A percentile compares a stretch with the other conserved stretches of the same genome.
Conservation (phyloP, 352 stramenopile genomes). For the Phytophthora syringae region DNA sequence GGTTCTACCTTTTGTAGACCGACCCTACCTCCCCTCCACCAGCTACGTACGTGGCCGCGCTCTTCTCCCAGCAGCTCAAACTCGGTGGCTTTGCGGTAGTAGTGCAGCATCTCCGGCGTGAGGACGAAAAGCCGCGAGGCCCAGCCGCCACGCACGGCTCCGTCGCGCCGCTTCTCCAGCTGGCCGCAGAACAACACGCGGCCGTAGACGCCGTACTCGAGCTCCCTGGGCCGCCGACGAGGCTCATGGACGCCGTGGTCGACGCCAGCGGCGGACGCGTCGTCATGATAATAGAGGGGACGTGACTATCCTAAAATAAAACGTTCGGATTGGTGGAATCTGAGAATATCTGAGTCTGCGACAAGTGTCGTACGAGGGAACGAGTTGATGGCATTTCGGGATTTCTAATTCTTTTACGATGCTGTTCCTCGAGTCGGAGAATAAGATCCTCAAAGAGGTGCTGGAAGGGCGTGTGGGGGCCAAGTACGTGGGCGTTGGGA, state of each 20-base stretch:
- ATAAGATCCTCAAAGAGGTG: constrained; percentile 91
- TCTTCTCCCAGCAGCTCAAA: constrained; percentile 83
- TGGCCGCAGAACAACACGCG: constrained; percentile 79
- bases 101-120: constrained; percentile 78
- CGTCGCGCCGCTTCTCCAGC: constrained; percentile 80
- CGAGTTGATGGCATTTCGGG: constrained; percentile 33
- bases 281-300: constrained; percentile 23
- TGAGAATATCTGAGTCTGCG: constrained; percentile 22
- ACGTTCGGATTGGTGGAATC: too few relatives aligned
- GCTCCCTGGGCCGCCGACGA: constrained; percentile 12
- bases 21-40: too few relatives aligned
- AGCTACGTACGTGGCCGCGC: constrained; percentile 58
- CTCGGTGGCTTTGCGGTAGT: constrained; percentile 80
- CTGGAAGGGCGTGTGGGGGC: constrained; percentile 71
- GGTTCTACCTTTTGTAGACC: neutral
- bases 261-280: constrained; percentile 34
- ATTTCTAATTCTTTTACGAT: constrained; percentile 44
- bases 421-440: constrained; percentile 87
- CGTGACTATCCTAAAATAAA: too few relatives aligned
- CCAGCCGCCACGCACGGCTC: constrained; percentile 75
- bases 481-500: constrained; percentile 48
- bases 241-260: constrained; percentile 28
- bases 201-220: constrained; percentile 78
- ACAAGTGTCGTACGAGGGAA: constrained; percentile 22
- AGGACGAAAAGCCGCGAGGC: constrained; percentile 84